Conservation (phyloP, 345 rosid genomes). For the Eucalyptus sideroxylon region DNA sequence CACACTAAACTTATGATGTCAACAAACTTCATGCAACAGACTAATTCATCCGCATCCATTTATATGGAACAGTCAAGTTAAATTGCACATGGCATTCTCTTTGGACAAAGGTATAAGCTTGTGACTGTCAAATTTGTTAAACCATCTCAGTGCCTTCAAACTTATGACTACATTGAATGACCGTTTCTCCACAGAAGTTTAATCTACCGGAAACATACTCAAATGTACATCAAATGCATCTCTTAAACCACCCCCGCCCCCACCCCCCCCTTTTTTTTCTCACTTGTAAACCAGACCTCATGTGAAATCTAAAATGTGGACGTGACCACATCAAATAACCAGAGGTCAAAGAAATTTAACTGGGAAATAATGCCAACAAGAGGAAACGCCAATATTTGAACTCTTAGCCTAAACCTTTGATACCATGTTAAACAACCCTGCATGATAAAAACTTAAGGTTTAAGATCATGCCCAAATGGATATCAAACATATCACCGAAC, state of each 20-base stretch:
- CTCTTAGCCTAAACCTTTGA: not conserved
- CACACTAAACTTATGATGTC: not conserved
- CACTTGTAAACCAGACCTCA: not conserved
- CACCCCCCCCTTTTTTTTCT: rapidly evolving
- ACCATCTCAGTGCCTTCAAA: not conserved
- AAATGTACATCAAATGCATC: not conserved
- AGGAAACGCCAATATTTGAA: not conserved
- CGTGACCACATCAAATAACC: not conserved
- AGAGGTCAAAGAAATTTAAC: not conserved
- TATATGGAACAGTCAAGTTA: not conserved
- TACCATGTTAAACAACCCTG: not conserved
- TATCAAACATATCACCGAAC: not conserved
- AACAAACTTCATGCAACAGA: not conserved
- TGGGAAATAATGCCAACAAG: not conserved
- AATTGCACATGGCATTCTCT: not conserved
- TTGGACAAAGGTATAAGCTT: not conserved
- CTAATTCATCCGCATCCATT: not conserved
- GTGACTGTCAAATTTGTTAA: not conserved
- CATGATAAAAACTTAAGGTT: not conserved
- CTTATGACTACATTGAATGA: not conserved
- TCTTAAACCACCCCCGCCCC: not conserved
- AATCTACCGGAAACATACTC: not conserved
- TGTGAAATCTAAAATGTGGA: not conserved
- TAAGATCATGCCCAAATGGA: not conserved
- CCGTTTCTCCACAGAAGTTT: not conserved